A percentile compares a stretch with the other conserved stretches of the same genome.
Conservation (phyloP, 306 rosid genomes). For the Begonia peltatifolia region DNA sequence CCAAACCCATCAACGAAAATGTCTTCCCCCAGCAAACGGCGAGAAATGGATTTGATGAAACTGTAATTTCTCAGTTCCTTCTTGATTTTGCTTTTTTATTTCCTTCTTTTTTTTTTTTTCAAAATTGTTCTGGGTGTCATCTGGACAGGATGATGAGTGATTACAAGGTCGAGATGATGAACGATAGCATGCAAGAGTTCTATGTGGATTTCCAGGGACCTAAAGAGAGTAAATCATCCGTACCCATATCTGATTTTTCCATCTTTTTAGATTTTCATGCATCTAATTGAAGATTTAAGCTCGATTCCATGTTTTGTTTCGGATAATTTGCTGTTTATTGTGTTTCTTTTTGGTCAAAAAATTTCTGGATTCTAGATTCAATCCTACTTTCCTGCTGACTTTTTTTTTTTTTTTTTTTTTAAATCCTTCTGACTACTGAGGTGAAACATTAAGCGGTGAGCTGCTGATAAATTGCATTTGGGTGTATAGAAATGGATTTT, state of each 20-base stretch:
- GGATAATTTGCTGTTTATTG: neutral
- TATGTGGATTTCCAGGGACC: neutral
- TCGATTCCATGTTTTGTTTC: neutral
- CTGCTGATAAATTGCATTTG: no score
- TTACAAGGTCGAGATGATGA: neutral
- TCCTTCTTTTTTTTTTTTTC: no score
- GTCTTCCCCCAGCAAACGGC: constrained; percentile 93
- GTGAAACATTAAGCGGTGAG: no score
- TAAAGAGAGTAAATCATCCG: neutral
- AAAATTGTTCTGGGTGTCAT: no score
- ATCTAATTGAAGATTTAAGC: no score
- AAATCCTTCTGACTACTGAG: neutral
- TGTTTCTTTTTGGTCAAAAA: no score
- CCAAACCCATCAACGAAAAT: constrained; percentile 14
- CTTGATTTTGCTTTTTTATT: no score
- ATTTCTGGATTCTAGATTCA: neutral
- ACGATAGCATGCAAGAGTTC: neutral
- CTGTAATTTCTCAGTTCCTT: constrained; percentile 20
- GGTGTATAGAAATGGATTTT: no score
- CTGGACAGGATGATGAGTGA: neutral
- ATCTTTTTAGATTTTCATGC: neutral
- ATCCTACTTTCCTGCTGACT: neutral
- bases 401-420: no score
- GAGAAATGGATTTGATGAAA: constrained; percentile 97
- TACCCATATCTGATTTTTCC: neutral